Conservation (phyloP, 1,284 basidiomycete species). For the Trametes sp. region DNA sequence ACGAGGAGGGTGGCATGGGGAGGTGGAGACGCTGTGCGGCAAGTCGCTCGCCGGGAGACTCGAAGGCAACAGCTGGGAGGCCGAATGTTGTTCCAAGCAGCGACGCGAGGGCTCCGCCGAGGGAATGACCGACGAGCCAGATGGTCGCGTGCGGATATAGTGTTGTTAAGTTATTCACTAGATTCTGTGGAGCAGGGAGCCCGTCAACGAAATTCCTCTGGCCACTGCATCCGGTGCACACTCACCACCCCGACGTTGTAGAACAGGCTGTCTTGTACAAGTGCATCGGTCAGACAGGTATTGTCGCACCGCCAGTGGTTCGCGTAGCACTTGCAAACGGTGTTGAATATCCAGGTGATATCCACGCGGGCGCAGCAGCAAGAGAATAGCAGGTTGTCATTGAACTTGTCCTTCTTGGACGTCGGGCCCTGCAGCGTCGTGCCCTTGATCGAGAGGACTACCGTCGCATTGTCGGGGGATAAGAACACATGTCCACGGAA, state of each 20-base stretch:
- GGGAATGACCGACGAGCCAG: constrained; percentile 91
- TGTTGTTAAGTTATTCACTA: constrained; percentile 83
- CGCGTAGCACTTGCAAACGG: constrained; percentile 92
- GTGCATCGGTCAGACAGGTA: constrained; percentile 83
- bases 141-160: constrained; percentile 88
- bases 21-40: constrained; percentile 90
- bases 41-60: constrained; percentile 90
- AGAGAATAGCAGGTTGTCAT: constrained; percentile 96
- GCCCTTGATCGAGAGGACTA: constrained; percentile 94
- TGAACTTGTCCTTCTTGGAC: constrained; percentile 93
- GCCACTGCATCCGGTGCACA: constrained; percentile 26
- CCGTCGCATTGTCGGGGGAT: constrained; percentile 81
- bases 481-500: constrained; percentile 93
- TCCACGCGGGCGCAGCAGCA: constrained; percentile 97
- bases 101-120: constrained; percentile 90
- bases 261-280: constrained; percentile 92
- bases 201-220: too few species aligned
- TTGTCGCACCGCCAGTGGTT: constrained; percentile 80
- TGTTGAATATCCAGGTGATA: constrained; percentile 80
- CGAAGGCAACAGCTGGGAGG: constrained; percentile 92
- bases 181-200: constrained; percentile 51
- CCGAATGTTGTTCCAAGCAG: constrained; percentile 94
- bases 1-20: constrained; percentile 61
- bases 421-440: constrained; percentile 87
- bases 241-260: constrained; percentile 84